These are phyloP conservation scores for Populus hybrid DNA, from an alignment of 441 rosid species.

Conservation along the genomic window DNA sequence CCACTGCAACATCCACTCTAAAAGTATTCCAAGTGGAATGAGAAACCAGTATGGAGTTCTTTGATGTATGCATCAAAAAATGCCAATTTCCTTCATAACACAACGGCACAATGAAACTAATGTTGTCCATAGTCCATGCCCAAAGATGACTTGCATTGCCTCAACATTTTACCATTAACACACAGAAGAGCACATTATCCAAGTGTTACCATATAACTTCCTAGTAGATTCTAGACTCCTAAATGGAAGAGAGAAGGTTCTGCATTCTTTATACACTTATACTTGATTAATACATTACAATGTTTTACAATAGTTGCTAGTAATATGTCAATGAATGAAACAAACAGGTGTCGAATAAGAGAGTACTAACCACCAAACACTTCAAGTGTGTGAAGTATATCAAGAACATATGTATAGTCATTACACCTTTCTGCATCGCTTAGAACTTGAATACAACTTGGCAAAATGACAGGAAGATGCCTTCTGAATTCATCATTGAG, in stretches of 20 bases:
- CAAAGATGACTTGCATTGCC: background rate
- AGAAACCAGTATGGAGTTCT: background rate
- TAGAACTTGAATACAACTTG: slow-evolving; percentile 94
- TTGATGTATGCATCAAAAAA: background rate
- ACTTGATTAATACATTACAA: background rate
- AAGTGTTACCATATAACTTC: background rate
- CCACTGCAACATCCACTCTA: background rate
- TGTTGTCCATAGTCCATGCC: background rate
- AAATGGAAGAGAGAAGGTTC: background rate
- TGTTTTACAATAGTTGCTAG: background rate
- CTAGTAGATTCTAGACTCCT: background rate
- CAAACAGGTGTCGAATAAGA: background rate
- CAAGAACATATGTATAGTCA: slow-evolving; percentile 81
- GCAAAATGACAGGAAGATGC: slow-evolving; percentile 96
- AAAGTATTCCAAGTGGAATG: background rate
- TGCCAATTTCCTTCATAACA: background rate
- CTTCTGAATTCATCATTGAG: slow-evolving; percentile 98
- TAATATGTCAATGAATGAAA: background rate
- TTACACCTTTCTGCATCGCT: slow-evolving; percentile 97
- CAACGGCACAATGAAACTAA: background rate
- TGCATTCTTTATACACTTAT: background rate
- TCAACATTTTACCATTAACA: background rate
- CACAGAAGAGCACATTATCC: background rate
- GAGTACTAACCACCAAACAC: slow-evolving; percentile 90
- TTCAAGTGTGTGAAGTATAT: slow-evolving; percentile 98